Base-by-base conservation (phyloP, 1,284 basidiomycete genomes). In the Sanghuangporus sanghuang region DNA sequence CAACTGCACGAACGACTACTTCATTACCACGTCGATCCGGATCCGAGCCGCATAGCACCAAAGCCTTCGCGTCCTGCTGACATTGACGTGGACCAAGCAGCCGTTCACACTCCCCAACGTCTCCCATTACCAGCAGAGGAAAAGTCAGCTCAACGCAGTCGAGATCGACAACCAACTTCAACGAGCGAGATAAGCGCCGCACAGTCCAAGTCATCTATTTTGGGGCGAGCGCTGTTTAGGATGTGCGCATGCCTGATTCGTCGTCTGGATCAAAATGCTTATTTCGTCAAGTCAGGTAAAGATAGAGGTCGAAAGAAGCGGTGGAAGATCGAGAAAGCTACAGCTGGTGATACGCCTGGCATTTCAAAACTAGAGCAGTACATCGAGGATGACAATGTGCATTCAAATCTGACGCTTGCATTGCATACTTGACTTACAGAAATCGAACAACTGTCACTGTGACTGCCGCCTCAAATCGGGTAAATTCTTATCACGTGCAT, bases 401-500 rank as follows among this genome's bases (percentile, higher is more conserved):
- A 32, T 32, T 32, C 27, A 32, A 32, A 32, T 3, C 27, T 3
- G 27, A 32, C 27, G 27, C 5, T 32, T 32, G 2, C 2, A 0
- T 32, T 32, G 3, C 27, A 32, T 32, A 3, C 27, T 32, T 32
- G 27, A 5, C 23, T 23, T 23, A 2, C n/a, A 23, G 23, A 23
- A 23, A 23, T 23, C 2, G 23, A 23, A 1, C 23, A 23, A 23
- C 23, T 23, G 23, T 23, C 23, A 32, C 27, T 32, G 27, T 32
- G 27, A 32, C 27, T 32, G 27, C 23, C 27, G 27, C 27, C 27
- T 32, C 27, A 32, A 32, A 32, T 32, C 27, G 27, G 27, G 27
- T 32, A 32, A 32, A 32, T 32, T 32, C 75, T 90, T 85, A 3
- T 81, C 82, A 0, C 85, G 89, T 1, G 76, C 93, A 49, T 89